Conservation (phyloP, 129 eudicot species). For the Escallonia rubra region DNA sequence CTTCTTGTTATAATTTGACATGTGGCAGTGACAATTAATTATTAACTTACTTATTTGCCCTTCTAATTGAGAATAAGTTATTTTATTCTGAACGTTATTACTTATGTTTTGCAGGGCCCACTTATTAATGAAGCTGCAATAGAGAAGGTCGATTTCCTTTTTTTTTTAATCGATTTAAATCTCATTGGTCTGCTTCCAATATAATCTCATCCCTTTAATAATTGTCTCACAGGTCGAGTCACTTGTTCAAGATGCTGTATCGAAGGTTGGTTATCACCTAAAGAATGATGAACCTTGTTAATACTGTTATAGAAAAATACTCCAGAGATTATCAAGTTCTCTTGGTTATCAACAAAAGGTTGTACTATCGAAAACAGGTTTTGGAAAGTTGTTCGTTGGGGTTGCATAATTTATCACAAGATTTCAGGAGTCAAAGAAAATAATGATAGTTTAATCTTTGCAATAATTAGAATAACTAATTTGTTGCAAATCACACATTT, state of each 20-base stretch:
- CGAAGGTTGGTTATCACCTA: slow-evolving; percentile 57
- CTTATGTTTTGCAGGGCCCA: slow-evolving; percentile 66
- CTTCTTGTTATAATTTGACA: neutral
- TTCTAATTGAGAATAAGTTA: neutral
- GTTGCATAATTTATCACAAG: too few species aligned
- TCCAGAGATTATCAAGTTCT: neutral
- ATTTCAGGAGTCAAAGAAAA: too few species aligned
- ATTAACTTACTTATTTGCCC: too few species aligned
- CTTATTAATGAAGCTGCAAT: slow-evolving; percentile 89
- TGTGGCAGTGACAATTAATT: neutral
- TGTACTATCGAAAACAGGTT: too few species aligned
- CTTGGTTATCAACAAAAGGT: too few species aligned
- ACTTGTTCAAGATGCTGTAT: slow-evolving; percentile 74
- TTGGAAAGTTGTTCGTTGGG: too few species aligned
- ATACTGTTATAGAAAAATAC: neutral
- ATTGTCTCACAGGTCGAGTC: slow-evolving; percentile 61
- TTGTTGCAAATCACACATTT: too few species aligned
- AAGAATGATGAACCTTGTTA: neutral
- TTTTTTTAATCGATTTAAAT: neutral
- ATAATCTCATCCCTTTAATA: neutral
- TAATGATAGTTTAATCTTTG: too few species aligned
- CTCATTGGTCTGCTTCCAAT: neutral
- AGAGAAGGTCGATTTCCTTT: slow-evolving; percentile 51
- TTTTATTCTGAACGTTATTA: slow-evolving; percentile 1
- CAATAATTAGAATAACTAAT: too few species aligned